Evolutionary conservation across 345 rosid genomes (phyloP), one percentile per base, ranked within the genome.

Genomic region (Pelargonium nanum): DNA sequence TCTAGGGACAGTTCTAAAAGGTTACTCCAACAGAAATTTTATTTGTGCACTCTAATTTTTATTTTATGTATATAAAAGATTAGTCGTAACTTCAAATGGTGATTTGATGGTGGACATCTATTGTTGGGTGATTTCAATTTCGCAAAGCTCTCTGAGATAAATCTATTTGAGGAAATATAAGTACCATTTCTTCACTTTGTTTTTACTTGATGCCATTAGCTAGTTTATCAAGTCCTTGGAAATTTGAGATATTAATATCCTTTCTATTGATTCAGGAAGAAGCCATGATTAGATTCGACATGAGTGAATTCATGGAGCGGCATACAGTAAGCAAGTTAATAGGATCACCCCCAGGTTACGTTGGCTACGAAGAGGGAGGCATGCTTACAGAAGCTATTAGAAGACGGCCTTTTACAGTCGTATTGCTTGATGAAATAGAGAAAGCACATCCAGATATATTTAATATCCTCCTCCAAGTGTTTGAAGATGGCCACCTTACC

Each of bases 241-340:
- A 20, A 20, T 6, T 63, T 65, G 32, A 26, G 21, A 48, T 69
- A 60, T 24, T 73, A 24, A 62, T 62, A 57, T 26, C 26, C 53
- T 53, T 60, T 10, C 67, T 56, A 21, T 59, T 52, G 45, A 58
- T 57, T 48, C 80, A 93, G 99, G 99, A 93, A 72, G 83, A 82
- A 25, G 84, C 97, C 19, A 86, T 93, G 94, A 77, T 93, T 72
- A 83, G 99, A 74, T 68, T 93, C 78, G 99, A 93, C 84, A 93
- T 93, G 99, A 93, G 99, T 60, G 99, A 93, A 75, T 93, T 85
- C 70, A 93, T 93, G 99, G 99, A 93, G 83, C 89, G 97, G 34
- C 96, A 85, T 74, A 83, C 94, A 5, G 96, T 93, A 61, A 93
- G 97, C 79, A 93, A 93, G 74, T 68, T 93, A 73, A 85, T 93